Base-by-base conservation (phyloP, 1,139 yeast species). In the Hemisphaericaspora lyxosophila region DNA sequence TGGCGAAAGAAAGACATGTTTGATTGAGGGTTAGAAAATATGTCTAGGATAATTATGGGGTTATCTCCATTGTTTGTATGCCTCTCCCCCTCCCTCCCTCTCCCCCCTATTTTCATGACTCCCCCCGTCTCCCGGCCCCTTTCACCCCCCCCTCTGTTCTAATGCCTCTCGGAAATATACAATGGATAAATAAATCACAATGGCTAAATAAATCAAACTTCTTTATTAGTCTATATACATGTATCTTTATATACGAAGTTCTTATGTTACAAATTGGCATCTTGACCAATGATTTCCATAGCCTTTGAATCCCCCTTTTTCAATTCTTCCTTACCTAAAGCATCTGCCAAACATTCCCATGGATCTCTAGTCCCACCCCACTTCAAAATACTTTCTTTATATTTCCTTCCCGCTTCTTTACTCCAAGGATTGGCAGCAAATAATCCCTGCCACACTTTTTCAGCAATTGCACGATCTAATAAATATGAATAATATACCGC, bases 351-450 rank as follows among this genome's bases (percentile, higher is more conserved):
- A 54, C 95, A 84, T 19, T 69, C 62, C 97, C 97, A 89, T 0
- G 97, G 95, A 52, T 88, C 92, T 45, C 80, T 74, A 5, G 95
- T 78, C 0, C 98, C 98, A 19, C 99, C 98, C 96, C 97, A 90
- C 54, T 78, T 77, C 44, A 94, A 67, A 1, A 94, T 82, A 45
- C 81, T 75, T 20, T 78, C 66, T 45, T 76, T 80, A 59, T 89
- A 87, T 49, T 76, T 78, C 39, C 78, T 82, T 12, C 99, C 99
- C 4, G 86, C 85, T 4, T 57, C 67, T 25, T 85, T 64, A 44
- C 80, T 76, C 60, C 85, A 74, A 1, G 97, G 96, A 55, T 86
- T 79, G 12, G 73, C 51, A 4, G 57, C 62, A 57, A 94, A 92
- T 33, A 92, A 65, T 33, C 77, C 80, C 14, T 73, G 70, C 94